phyloP scores from a whole-genome alignment of 495 filamentous ascomycete genomes.

The Antarctomyces pellizariae region DNA sequence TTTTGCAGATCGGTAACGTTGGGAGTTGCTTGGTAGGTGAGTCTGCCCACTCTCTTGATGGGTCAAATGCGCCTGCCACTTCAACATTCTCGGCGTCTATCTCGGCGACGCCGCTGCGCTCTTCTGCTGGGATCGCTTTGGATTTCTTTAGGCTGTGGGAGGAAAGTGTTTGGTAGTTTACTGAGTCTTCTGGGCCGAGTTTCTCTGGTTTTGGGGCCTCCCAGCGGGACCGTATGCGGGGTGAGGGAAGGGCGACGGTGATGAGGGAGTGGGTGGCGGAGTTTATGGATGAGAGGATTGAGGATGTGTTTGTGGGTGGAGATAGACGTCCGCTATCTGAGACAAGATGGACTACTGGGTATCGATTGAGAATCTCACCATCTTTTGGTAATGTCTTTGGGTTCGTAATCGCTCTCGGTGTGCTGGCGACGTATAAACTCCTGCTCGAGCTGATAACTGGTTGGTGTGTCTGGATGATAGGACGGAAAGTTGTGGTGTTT shows the following conservation, averaged over 20 bases:
- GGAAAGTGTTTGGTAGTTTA: too few species aligned
- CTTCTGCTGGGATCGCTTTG: too few species aligned
- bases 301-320: conserved; percentile 16
- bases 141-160: too few species aligned
- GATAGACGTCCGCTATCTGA: conserved; percentile 24
- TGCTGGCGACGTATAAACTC: too few species aligned
- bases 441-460: conserved; percentile 2
- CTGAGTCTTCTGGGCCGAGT: neutral
- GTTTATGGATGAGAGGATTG: conserved; percentile 26
- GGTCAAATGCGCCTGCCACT: conserved; percentile 1
- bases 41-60: neutral
- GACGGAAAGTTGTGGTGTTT: conserved; percentile 2
- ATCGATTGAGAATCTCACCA: neutral
- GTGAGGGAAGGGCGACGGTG: conserved; percentile 29
- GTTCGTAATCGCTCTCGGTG: too few species aligned
- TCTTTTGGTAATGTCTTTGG: neutral
- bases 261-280: conserved; percentile 28
- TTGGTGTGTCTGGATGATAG: conserved; percentile 1
- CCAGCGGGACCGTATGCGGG: conserved; percentile 5
- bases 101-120: too few species aligned
- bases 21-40: conserved; percentile 9
- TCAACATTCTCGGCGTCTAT: conserved; percentile 1
- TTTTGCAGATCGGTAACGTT: conserved; percentile 36
- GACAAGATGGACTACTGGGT: conserved; percentile 17
- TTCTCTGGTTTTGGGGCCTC: conserved; percentile 1